Base-by-base conservation (phyloP, 2,329 filamentous ascomycete species). In the Cercospora sp. region DNA sequence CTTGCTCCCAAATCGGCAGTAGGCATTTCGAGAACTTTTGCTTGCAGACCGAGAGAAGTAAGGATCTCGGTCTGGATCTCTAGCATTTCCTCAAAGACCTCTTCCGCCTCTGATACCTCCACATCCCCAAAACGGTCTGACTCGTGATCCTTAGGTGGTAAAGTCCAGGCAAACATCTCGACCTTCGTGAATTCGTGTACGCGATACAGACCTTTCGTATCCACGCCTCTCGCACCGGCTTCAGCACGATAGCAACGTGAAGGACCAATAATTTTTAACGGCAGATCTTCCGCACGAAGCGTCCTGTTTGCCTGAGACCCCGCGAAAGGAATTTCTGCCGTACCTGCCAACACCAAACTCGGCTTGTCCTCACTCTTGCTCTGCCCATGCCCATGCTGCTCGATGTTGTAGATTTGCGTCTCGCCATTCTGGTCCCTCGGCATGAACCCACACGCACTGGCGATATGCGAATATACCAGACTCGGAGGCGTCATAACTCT, bases 141-240 rank as follows among this genome's bases (percentile, higher is more conserved):
- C 24, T 69, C 58, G 59, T 70, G 26, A 53, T 74, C 67, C 16
- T 69, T 77, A 40, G 59, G 60, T 9, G 34, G 76, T 77, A 2
- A 75, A 66, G 92, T 91, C 95, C 95, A 99, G 0, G 91, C 93
- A 78, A 99, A 98, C 85, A 99, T 89, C 80, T 99, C 95, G 0
- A 99, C 94, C 79, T 99, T 99, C 30, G 93, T 97, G 81, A 99
- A 99, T 81, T 99, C 95, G 81, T 99, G 95, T 3, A 99, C 95
- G 30, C 95, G 90, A 81, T 98, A 99, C 1, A 99, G 83, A 5
- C 95, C 95, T 81, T 97, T 97, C 1, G 94, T 97, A 74, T 95
- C 92, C 26, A 91, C 89, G 32, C 95, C 95, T 45, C 94, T 86
- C 0, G 93, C 92, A 34, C 95, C 95, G 0, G 95, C 95, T 82